Conservation (phyloP, 1,284 basidiomycete species). For the Tetrapyrgos nigripes region DNA sequence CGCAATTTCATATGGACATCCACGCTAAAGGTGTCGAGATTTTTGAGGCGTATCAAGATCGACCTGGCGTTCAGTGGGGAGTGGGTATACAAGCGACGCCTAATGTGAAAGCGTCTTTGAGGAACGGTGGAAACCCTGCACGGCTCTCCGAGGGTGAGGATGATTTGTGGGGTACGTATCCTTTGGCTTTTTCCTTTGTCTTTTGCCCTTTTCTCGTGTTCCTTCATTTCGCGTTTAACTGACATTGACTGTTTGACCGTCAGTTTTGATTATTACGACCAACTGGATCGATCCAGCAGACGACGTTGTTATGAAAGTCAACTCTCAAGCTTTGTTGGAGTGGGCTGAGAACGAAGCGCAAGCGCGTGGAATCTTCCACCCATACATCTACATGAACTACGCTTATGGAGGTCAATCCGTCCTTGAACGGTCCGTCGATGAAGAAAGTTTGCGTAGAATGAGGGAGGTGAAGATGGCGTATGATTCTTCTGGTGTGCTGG, state of each 20-base stretch:
- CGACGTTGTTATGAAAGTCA: conserved; percentile 22
- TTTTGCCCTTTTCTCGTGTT: too few species aligned
- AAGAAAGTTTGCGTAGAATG: conserved; percentile 21
- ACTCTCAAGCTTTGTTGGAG: conserved; percentile 14
- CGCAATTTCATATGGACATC: conserved; percentile 24
- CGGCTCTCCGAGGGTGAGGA: conserved; percentile 21
- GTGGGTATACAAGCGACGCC: conserved; percentile 25
- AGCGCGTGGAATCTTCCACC: conserved; percentile 20
- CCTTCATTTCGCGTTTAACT: not conserved
- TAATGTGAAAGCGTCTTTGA: conserved; percentile 13
- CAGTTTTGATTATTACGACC: conserved; percentile 17
- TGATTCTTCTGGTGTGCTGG: conserved; percentile 23
- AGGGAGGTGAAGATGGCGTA: conserved; percentile 18
- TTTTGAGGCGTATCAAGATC: conserved; percentile 20
- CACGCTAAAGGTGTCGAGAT: conserved; percentile 22
- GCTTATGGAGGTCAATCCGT: conserved; percentile 23
- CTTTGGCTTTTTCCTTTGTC: not conserved
- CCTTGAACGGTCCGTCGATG: conserved; percentile 17
- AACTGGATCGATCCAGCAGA: conserved; percentile 24
- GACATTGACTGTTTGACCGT: conserved; percentile 4
- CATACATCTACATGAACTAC: conserved; percentile 32
- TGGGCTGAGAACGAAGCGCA: conserved; percentile 22
- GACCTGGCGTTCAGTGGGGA: conserved; percentile 21
- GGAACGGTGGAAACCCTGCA: conserved; percentile 27
- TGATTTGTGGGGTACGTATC: conserved; percentile 22